A percentile compares a stretch with the other conserved stretches of the same genome.
phyloP scores from a whole-genome alignment of 1,284 basidiomycete genomes.

The Rhizoctonia solani region DNA sequence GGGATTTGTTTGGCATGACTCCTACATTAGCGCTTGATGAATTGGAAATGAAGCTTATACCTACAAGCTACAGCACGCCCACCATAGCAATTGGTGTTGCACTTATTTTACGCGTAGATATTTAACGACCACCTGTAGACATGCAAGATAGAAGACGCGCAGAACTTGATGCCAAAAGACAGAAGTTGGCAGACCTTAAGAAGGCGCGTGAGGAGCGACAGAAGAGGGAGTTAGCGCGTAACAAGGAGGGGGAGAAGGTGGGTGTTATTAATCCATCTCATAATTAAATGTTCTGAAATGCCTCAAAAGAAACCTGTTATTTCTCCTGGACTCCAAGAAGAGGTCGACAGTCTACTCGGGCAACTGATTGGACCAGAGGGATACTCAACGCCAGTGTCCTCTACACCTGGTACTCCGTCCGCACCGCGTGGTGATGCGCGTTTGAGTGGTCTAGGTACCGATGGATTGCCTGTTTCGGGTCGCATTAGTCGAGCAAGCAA shows the following conservation, averaged over 20 bases:
- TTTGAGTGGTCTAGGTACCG: neutral
- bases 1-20: neutral
- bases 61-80: too few species aligned
- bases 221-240: constrained; percentile 57
- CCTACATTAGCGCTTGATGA: neutral
- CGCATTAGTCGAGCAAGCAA: constrained; percentile 67
- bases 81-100: too few species aligned
- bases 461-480: constrained; percentile 44
- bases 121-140: too few species aligned
- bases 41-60: too few species aligned
- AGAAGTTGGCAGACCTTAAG: constrained; percentile 83
- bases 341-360: constrained; percentile 72
- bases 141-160: constrained; percentile 58
- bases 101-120: neutral
- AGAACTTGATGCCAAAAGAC: constrained; percentile 91
- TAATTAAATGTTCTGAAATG: too few species aligned
- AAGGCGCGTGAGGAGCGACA: constrained; percentile 63
- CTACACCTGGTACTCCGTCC: constrained; percentile 70
- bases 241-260: constrained; percentile 17
- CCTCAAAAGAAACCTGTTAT: constrained; percentile 20
- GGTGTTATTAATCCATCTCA: too few species aligned
- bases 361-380: constrained; percentile 54
- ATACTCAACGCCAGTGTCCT: constrained; percentile 65
- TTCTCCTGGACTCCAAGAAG: constrained; percentile 49
- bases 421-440: constrained; percentile 53